Evolutionary conservation across 208 protist species (phyloP), one percentile per base, ranked within the genome.

Genomic region (Tritrichomonas foetus): DNA sequence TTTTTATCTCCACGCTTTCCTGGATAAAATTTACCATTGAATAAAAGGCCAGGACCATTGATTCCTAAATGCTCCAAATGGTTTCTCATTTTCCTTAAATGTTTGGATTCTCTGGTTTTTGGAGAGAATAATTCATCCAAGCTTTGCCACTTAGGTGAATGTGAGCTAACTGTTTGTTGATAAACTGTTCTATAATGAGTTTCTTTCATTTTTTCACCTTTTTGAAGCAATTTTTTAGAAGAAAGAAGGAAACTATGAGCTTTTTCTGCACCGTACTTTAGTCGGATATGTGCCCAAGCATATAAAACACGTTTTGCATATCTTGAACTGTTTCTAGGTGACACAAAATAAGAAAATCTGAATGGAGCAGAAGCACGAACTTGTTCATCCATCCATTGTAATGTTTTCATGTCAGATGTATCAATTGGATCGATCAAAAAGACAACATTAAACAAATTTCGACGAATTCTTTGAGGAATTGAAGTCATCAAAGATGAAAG

Each of bases 11-110:
- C 41, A 22, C 41, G 25, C 53, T 84, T 44, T 11, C 74, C 74
- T 53, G 74, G 44, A 84, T 84, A 84, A n/a, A 84, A 84, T 49
- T n/a, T 9, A 3, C 74, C 74, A 53, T 84, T 84, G 25, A 84
- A 84, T 2, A 84, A 53, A 33, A 33, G n/a, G 1, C 74, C 74
- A 25, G 27, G 74, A 30, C 36, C 74, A n/a, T 49, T 8, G 11
- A 84, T 53, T 39, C 44, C 44, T 0, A 84, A 16, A 39, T 53
- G 20, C n/a, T 84, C 74, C 16, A 47, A 11, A 44, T 47, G 36
- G 22, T 49, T 84, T 20, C 36, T 49, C 44, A 84, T 53, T n/a
- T 53, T 49, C n/a, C 36, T 49, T 20, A 84, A n/a, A 53, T 84
- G 36, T 53, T 84, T 84, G 3, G 27, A 47, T 30, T 84, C 74